phyloP scores from a whole-genome alignment of 176 grass and related monocot genomes.

The Stipa capillata region DNA sequence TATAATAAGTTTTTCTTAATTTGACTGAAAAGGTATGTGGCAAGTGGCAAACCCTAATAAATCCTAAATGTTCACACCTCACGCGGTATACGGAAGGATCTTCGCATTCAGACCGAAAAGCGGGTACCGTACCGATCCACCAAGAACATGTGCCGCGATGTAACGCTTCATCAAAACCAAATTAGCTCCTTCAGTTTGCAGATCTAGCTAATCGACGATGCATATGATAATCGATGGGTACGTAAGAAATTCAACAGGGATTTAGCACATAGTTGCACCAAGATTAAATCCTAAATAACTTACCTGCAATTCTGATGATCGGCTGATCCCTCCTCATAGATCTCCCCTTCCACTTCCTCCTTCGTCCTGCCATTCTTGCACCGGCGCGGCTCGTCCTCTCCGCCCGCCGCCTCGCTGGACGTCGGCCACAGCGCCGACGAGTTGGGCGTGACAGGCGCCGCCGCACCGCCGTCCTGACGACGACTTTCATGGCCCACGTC shows the following conservation, averaged over 20 bases:
- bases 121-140: no score
- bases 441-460: slow-evolving; percentile 9
- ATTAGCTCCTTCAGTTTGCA: neutral
- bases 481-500: neutral
- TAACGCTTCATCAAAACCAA: neutral
- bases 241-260: neutral
- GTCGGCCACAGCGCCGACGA: slow-evolving; percentile 36
- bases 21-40: neutral
- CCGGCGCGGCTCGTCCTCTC: neutral
- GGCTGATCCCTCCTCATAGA: neutral
- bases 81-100: neutral
- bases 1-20: neutral
- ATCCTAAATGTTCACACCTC: slow-evolving; percentile 6
- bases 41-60: slow-evolving; percentile 10
- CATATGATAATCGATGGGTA: neutral
- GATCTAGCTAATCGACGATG: neutral
- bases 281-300: neutral
- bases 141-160: neutral
- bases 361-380: slow-evolving; percentile 7
- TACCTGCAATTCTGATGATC: slow-evolving; percentile 18
- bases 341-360: neutral
- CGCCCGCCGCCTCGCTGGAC: slow-evolving; percentile 10
- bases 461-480: neutral
- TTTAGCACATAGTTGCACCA: neutral
- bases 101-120: neutral